These are phyloP conservation scores for Lecanosticta acicola DNA, from an alignment of 2,329 filamentous ascomycete genomes.

Conservation along the genomic window DNA sequence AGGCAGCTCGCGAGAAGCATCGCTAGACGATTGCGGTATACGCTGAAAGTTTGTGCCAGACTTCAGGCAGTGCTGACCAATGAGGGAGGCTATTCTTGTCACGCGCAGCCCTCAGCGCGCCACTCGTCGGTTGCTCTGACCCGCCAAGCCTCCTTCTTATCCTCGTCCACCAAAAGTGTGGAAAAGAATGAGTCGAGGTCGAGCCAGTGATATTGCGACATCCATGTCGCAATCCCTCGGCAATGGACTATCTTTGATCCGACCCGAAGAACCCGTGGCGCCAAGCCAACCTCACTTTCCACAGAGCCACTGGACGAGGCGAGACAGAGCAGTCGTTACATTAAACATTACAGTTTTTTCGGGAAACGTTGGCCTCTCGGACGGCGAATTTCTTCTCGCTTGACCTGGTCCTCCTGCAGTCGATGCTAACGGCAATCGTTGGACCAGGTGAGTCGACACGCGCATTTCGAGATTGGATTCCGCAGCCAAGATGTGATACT, in stretches of 20 bases:
- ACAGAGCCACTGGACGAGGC: conserved; percentile 34
- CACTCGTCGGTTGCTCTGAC: background rate
- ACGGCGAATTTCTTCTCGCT: background rate
- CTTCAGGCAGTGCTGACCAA: background rate
- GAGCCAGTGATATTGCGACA: no score
- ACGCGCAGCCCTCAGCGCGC: background rate
- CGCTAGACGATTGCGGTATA: background rate
- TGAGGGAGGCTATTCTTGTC: background rate
- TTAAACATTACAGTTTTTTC: no score
- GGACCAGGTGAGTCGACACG: conserved; percentile 4
- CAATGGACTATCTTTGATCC: no score
- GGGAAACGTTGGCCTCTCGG: conserved; percentile 3
- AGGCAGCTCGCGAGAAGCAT: no score
- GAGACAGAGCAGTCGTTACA: background rate
- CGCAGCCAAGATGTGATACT: conserved; percentile 2
- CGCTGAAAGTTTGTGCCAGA: background rate
- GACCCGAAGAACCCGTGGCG: no score
- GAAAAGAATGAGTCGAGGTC: no score
- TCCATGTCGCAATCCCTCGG: no score
- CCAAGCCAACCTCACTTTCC: background rate
- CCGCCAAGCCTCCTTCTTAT: conserved; percentile 6
- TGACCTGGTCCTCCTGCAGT: conserved; percentile 1
- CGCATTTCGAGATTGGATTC: conserved; percentile 3
- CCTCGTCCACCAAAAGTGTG: background rate
- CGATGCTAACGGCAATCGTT: conserved; percentile 2